Base-by-base conservation (phyloP, 495 filamentous ascomycete species). In the Articulospora tetracladia region DNA sequence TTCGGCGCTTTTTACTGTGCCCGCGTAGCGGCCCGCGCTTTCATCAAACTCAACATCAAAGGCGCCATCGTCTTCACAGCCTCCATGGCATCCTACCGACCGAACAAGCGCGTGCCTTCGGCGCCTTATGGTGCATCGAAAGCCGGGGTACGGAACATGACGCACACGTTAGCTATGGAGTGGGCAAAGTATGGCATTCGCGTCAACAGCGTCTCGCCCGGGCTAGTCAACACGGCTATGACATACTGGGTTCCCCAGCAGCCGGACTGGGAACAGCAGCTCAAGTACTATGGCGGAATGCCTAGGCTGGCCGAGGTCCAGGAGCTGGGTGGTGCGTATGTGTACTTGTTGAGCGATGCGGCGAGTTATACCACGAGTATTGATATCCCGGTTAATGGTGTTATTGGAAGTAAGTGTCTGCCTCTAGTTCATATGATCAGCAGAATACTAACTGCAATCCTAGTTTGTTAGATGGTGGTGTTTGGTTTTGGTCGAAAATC, bases 221-320 rank as follows among this genome's bases (percentile, higher is more conserved):
- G 83, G 1, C 93, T 94, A 62, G 87, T 96, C 54, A 89, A 82
- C 32, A 96, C 92, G 12, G 91, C 95, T 49, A 96, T 96, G 92
- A 96, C 95, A 68, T 56, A 56, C 32, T 57, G 48, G 53, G 59
- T 62, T 1, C 28, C 27, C 19, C 41, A 79, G 73, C 48, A 91
- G 88, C 6, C 70, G 93, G 69, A 93, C 96, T 57, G 53, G 59
- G 30, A 81, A 19, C 27, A 51, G 20, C 53, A 57, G 32, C 26
- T 62, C 11, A 62, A 56, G 34, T 56, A 62, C 30, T 56, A 56
- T 57, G 46, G 53, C 0, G 53, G 53, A 1, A 57, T 62, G 28
- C 53, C 53, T 2, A 50, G 54, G 22, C 46, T 62, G 44, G 59
- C 53, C 1, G 53, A 57, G 39, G 47, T 52, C 4, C 53, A 56